Evolutionary conservation across 192 early-diverging fungal genomes (phyloP), one percentile per base, ranked within the genome.

Genomic region (Phlyctochytrium bullatum): DNA sequence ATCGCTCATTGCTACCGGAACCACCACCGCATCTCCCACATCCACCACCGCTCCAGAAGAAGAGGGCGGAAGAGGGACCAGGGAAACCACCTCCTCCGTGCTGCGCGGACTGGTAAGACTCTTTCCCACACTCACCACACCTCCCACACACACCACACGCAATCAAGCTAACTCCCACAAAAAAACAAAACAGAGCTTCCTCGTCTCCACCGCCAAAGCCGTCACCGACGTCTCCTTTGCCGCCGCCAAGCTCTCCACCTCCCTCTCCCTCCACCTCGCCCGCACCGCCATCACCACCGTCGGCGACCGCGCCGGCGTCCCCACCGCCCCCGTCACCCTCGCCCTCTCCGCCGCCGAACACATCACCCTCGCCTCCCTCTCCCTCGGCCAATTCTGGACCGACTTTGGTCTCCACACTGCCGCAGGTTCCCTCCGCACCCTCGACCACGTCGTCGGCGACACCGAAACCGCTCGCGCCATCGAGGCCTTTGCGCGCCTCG

Each of bases 401-500:
- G 65, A 76, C 27, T 58, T 82, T 33, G 71, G 73, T 10, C 40
- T 82, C 27, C 31, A 63, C 20, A 64, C 71, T 27, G 73, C 69
- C 3, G 57, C n/a, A 2, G n/a, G 33, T 10, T 57, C 71, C 23
- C 67, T 82, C 24, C 60, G 78, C 36, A 14, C 14, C 1, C 36
- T 67, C 31, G 66, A 58, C 24, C 65, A 74, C 51, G 73, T 82
- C 6, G 78, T 82, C 75, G 80, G 80, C 32, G 65, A 73, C 20
- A 70, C 63, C 1, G 77, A 79, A 25, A 34, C 68, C 34, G 68
- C 64, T 28, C 51, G n/a, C n/a, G n/a, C n/a, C n/a, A n/a, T n/a
- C n/a, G n/a, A n/a, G n/a, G n/a, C n/a, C n/a, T n/a, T n/a, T n/a
- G n/a, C n/a, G n/a, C n/a, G n/a, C n/a, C n/a, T n/a, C n/a, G n/a